Conservation (phyloP, 148 eudicot species). For the Fagopyrum homotropicum region DNA sequence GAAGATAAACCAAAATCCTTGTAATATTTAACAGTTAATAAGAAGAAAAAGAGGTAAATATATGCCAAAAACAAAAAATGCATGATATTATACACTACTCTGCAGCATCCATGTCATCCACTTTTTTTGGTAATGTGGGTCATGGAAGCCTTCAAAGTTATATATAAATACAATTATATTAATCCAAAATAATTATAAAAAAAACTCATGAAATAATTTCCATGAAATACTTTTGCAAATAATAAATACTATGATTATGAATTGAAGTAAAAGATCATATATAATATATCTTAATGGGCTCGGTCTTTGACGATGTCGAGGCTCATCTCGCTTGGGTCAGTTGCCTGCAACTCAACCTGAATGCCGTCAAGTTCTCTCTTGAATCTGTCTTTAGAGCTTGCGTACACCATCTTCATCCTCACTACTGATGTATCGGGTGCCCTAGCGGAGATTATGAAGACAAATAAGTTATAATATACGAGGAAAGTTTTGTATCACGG, state of each 20-base stretch:
- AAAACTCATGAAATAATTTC: conserved; percentile 2
- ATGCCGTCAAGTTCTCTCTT: conserved; percentile 15
- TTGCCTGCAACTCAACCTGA: conserved; percentile 14
- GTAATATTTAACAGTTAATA: neutral
- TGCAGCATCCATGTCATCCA: neutral
- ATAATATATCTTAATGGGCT: conserved; percentile 16
- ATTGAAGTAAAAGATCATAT: neutral
- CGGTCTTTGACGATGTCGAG: conserved; percentile 31
- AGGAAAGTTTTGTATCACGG: too few relatives aligned
- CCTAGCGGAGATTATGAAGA: conserved; percentile 11
- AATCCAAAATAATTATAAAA: neutral
- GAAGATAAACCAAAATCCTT: neutral
- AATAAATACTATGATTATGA: neutral
- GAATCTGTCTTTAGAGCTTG: conserved; percentile 25
- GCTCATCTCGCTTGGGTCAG: conserved; percentile 36
- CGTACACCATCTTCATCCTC: conserved; percentile 48
- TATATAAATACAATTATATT: conserved; percentile 3
- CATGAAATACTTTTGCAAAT: neutral
- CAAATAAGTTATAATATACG: too few relatives aligned
- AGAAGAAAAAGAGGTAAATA: neutral
- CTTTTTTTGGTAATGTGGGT: neutral
- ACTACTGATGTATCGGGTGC: conserved; percentile 40
- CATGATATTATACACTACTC: neutral
- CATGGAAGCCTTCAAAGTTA: neutral
- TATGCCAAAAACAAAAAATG: neutral